A percentile compares a stretch with the other conserved stretches of the same genome.
Conservation (phyloP, 1,139 yeast species). For the Wickerhamiella pararugosa region DNA sequence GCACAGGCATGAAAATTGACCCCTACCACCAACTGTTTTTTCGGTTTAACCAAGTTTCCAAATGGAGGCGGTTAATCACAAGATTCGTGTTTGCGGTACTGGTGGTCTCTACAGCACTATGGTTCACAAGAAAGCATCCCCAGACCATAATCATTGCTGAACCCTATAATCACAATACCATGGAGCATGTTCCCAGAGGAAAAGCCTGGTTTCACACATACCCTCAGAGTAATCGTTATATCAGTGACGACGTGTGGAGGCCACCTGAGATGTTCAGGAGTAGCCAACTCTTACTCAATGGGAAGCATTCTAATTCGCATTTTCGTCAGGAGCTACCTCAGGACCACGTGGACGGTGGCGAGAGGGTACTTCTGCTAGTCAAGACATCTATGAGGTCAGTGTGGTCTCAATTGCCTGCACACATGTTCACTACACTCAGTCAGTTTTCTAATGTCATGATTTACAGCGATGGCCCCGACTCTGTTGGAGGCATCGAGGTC, state of each 20-base stretch:
- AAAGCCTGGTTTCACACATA: conserved; percentile 19
- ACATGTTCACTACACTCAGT: conserved; percentile 16
- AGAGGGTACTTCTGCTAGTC: conserved; percentile 14
- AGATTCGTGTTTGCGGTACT: conserved; percentile 1
- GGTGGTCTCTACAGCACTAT: conserved; percentile 1
- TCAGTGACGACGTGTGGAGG: conserved; percentile 22
- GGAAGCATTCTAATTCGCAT: conserved; percentile 6
- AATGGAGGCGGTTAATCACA: conserved; percentile 3
- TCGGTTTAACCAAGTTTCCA: neutral
- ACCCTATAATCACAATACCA: neutral
- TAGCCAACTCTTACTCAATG: conserved; percentile 1
- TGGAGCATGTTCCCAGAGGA: conserved; percentile 12
- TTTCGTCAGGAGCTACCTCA: conserved; percentile 7
- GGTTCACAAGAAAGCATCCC: conserved; percentile 4
- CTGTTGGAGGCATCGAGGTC: conserved; percentile 15
- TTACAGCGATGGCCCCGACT: conserved; percentile 16
- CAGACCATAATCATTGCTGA: neutral
- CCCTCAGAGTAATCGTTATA: conserved; percentile 20
- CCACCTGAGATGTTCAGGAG: conserved; percentile 15
- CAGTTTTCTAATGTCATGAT: conserved; percentile 14
- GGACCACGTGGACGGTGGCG: conserved; percentile 10
- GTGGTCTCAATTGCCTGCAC: conserved; percentile 18
- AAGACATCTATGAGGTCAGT: conserved; percentile 15
- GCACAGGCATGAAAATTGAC: too few species aligned
- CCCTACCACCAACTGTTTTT: too few species aligned